Conservation (phyloP, 345 rosid genomes). For the Eucalyptus erythrocorys region DNA sequence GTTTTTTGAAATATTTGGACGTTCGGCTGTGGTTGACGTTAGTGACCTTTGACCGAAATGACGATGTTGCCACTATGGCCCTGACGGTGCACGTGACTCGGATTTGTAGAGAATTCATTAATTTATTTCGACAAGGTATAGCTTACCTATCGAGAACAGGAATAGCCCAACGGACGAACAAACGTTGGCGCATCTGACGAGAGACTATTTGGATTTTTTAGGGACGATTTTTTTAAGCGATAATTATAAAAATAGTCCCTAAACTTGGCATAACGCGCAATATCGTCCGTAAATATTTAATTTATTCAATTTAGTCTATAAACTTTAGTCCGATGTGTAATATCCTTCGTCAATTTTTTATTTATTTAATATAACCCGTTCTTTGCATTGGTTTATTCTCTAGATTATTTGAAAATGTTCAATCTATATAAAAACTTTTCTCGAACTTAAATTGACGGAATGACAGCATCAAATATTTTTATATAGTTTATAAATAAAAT, state of each 20-base stretch:
- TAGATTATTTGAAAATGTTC: no score
- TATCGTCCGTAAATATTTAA: neutral
- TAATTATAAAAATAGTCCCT: neutral
- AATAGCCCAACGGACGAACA: neutral
- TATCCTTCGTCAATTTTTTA: rapidly evolving
- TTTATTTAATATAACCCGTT: neutral
- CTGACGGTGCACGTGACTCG: neutral
- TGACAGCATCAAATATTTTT: neutral
- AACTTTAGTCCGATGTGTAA: neutral
- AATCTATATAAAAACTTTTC: neutral
- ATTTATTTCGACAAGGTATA: neutral
- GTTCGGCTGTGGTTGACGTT: neutral
- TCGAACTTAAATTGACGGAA: neutral
- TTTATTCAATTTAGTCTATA: neutral
- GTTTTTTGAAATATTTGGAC: conserved; percentile 1
- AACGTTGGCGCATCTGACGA: neutral
- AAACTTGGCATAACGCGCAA: rapidly evolving
- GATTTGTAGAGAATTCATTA: neutral
- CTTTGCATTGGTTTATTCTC: rapidly evolving
- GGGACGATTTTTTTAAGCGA: neutral
- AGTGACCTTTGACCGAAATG: neutral
- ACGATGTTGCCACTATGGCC: neutral
- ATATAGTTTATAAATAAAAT: neutral
- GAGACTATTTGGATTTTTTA: neutral
- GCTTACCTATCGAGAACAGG: neutral